Base-by-base conservation (phyloP, 1,284 basidiomycete species). In the Cryptococcus sp. region DNA sequence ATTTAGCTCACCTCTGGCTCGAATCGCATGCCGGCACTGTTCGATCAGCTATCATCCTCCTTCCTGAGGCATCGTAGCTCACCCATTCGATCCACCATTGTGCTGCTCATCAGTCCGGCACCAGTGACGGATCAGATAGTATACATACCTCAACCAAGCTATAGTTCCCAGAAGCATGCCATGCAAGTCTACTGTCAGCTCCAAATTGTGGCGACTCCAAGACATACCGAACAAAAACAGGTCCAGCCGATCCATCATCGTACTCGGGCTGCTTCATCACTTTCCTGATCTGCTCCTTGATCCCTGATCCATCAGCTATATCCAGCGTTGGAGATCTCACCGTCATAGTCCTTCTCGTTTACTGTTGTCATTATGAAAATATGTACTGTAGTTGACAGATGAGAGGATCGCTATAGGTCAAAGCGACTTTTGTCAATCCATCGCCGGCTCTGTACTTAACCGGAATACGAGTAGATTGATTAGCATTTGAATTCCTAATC, bases 51-150 rank as follows among this genome's bases (percentile, higher is more conserved):
- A 16, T 37, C 40, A 16, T 37, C 28, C 28, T n/a, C 14, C 18
- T 5, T 43, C 14, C 7, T 22, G 37, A 43, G 14, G 7, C 16
- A 36, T 37, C 7, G 4, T 1, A 36, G 53, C 67, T 60, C 32
- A 67, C 69, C 78, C 79, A 60, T 80, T 79, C 36, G 76, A 78
- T 39, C 79, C 79, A 22, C 79, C 79, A 37, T 78, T 79, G 54
- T 78, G 70, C 72, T 75, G 53, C 18, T 45, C 40, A 46, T 60
- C 51, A 62, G 58, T 42, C 14, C 34, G 11, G 23, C 34, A 18
- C 24, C 10, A n/a, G 34, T 9, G 36, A 10, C 22, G n/a, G 10
- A 31, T 34, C 24, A 22, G 16, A n/a, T 16, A 18, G 10, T 13
- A 32, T 1, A 25, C 42, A 28, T 45, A 69, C 66, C 51, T 64